Base-by-base conservation (phyloP, 495 filamentous ascomycete genomes). In the Pyrenula massariospora region DNA sequence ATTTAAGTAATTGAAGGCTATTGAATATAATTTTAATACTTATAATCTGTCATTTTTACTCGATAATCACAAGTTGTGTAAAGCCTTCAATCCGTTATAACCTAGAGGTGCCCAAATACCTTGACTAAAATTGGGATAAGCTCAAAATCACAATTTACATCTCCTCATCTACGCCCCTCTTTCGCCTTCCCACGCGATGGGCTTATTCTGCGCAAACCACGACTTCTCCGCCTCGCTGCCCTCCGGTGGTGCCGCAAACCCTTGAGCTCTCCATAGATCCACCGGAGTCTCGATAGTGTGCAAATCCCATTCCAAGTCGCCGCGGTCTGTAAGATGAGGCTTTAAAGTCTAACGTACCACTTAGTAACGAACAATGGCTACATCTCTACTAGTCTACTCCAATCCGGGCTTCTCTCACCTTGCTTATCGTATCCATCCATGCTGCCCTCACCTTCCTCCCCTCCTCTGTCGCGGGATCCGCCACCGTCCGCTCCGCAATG, bases 211-310 rank as follows among this genome's bases (percentile, higher is more conserved):
- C n/a, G 53, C 52, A 53, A 25, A 25, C 31, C 48, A 60, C 48
- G 51, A 48, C 48, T 58, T 52, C 58, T 63, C 61, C 10, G 22
- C 53, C 24, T 60, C 59, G 12, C 55, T 60, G 12, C 48, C 56
- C 36, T 50, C 0, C 20, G 48, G 24, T 11, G 58, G 61, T 0
- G 59, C 53, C 25, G 60, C 59, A 19, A 65, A 48, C 0, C 63
- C 59, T 53, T 61, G 60, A 3, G 58, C 59, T 47, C 54, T 61
- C 63, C 59, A 65, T 50, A 61, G 42, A 52, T 63, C 51, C 25
- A 54, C 31, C 50, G 60, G 58, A 1, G 47, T 50, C 50, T 63
- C 53, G 1, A 55, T 25, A 1, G 60, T 53, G 25, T 57, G 59
- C 60, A 56, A 61, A 25, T 60, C 57, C 59, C 59, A 59, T 15